Conservation (phyloP, 2,329 filamentous ascomycete genomes). For the Colletotrichum sp. region DNA sequence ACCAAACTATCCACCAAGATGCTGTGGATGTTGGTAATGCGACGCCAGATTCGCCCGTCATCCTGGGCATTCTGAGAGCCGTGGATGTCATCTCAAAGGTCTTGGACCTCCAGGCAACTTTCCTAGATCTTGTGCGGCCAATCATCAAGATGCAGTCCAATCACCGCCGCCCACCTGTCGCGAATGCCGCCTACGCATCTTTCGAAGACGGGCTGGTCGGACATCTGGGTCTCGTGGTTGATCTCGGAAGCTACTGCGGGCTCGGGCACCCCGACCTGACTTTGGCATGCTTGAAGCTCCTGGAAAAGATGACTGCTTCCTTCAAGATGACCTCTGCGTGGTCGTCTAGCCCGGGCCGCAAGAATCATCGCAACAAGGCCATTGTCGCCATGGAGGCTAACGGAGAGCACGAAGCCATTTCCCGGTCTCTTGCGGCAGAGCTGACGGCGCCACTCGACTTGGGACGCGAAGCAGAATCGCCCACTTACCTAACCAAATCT, state of each 20-base stretch:
- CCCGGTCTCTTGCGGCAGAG: slow-evolving; percentile 73
- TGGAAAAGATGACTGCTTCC: slow-evolving; percentile 87
- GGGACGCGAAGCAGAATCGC: slow-evolving; percentile 70
- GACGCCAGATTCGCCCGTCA: slow-evolving; percentile 78
- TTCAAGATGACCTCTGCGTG: slow-evolving; percentile 78
- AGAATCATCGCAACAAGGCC: slow-evolving; percentile 75
- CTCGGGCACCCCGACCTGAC: slow-evolving; percentile 83
- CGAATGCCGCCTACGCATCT: slow-evolving; percentile 79
- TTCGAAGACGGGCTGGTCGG: slow-evolving; percentile 92
- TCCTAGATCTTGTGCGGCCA: slow-evolving; percentile 85
- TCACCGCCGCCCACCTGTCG: slow-evolving; percentile 64
- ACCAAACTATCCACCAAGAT: slow-evolving; percentile 80
- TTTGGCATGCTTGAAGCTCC: slow-evolving; percentile 77
- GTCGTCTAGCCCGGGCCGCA: slow-evolving; percentile 36
- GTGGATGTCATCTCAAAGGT: slow-evolving; percentile 85
- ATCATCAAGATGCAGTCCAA: slow-evolving; percentile 71
- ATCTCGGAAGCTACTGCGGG: slow-evolving; percentile 86
- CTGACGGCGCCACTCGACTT: slow-evolving; percentile 74
- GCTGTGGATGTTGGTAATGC: slow-evolving; percentile 74
- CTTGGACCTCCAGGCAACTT: slow-evolving; percentile 88
- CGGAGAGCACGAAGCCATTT: slow-evolving; percentile 80
- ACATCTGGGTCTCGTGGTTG: slow-evolving; percentile 78
- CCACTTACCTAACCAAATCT: slow-evolving; percentile 81
- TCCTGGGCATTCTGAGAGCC: slow-evolving; percentile 79
- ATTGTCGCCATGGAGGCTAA: slow-evolving; percentile 87